Evolutionary conservation across 495 filamentous ascomycete genomes (phyloP).

Genomic region (Cercophora samala): DNA sequence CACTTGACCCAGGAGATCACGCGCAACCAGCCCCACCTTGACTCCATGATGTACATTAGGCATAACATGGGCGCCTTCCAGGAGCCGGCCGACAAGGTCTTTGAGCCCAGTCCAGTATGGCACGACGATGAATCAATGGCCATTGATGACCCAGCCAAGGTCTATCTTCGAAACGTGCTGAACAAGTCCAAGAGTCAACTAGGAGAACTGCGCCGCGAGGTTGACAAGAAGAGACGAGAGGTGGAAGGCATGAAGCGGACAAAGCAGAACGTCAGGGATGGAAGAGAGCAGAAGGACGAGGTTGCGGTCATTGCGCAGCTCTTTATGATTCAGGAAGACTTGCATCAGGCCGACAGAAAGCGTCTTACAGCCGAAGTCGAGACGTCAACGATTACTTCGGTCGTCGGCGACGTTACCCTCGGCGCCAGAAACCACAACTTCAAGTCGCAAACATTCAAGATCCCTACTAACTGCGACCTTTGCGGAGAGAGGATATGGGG

Average conservation of each 20-base stretch:
- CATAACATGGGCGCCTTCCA: slow-evolving; percentile 81
- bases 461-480: slow-evolving; percentile 95
- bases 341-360: slow-evolving; percentile 84
- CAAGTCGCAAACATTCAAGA: slow-evolving; percentile 95
- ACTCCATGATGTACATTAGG: slow-evolving; percentile 94
- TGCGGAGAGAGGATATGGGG: slow-evolving; percentile 98
- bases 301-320: slow-evolving; percentile 71
- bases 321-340: slow-evolving; percentile 74
- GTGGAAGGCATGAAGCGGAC: slow-evolving; percentile 69
- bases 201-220: slow-evolving; percentile 71
- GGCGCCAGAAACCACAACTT: slow-evolving; percentile 94
- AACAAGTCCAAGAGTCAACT: slow-evolving; percentile 83
- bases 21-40: slow-evolving; percentile 80
- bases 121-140: slow-evolving; percentile 85
- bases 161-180: slow-evolving; percentile 87
- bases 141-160: slow-evolving; percentile 76
- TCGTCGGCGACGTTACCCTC: slow-evolving; percentile 84
- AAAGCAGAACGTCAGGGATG: slow-evolving; percentile 71
- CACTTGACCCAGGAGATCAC: slow-evolving; percentile 76
- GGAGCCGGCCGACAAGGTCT: slow-evolving; percentile 77
- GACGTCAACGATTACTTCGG: slow-evolving; percentile 77
- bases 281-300: slow-evolving; percentile 80
- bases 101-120: slow-evolving; percentile 97
- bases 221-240: slow-evolving; percentile 78
- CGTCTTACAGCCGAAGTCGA: slow-evolving; percentile 87